Conservation (phyloP, 805 yeast genomes). For the Schwanniomyces yamadae region DNA sequence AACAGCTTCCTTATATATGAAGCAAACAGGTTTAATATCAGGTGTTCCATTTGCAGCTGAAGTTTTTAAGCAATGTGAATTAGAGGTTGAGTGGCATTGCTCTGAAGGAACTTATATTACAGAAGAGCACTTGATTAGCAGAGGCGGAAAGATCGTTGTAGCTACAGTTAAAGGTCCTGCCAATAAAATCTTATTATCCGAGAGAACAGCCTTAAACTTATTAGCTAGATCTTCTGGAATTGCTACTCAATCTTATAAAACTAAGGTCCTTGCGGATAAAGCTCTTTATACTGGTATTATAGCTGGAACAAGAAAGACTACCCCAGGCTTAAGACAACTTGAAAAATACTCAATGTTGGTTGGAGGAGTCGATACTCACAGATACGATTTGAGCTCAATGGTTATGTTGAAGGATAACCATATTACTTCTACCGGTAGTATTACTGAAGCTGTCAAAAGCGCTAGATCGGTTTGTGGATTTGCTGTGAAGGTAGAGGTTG, state of each 20-base stretch:
- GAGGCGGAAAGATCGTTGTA: conserved; percentile 58
- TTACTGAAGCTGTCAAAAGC: conserved; percentile 72
- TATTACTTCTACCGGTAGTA: conserved; percentile 89
- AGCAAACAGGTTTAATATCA: conserved; percentile 73
- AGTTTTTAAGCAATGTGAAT: conserved; percentile 72
- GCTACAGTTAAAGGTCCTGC: conserved; percentile 83
- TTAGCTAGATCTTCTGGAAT: conserved; percentile 84
- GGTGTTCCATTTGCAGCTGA: conserved; percentile 91
- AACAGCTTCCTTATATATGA: conserved; percentile 77
- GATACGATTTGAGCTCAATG: conserved; percentile 90
- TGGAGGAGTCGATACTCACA: conserved; percentile 91
- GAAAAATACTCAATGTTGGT: conserved; percentile 95
- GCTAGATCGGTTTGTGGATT: conserved; percentile 87
- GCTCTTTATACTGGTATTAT: conserved; percentile 77
- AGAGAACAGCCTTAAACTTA: conserved; percentile 80
- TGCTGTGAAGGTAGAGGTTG: conserved; percentile 88
- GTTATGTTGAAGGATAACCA: conserved; percentile 96
- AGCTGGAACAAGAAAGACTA: conserved; percentile 97
- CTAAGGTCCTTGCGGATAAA: conserved; percentile 60
- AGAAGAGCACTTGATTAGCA: conserved; percentile 44
- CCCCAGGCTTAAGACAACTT: conserved; percentile 86
- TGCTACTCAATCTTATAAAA: conserved; percentile 67
- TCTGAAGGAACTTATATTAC: conserved; percentile 60
- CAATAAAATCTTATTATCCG: conserved; percentile 75
- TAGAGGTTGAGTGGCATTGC: conserved; percentile 69